Conservation (phyloP, 495 filamentous ascomycete genomes). For the Aspergillus leporis region DNA sequence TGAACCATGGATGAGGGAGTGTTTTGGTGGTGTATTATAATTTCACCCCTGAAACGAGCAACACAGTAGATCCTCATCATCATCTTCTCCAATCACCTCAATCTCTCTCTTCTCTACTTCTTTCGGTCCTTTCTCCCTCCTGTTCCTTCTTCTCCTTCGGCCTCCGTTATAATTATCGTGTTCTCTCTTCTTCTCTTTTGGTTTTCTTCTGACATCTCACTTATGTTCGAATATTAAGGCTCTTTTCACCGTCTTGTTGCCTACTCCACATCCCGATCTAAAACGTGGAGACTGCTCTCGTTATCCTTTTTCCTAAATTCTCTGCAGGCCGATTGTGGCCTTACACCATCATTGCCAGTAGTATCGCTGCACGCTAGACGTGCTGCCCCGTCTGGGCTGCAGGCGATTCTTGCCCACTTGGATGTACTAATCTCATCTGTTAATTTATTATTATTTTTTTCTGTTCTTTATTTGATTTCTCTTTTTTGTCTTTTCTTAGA, state of each 20-base stretch:
- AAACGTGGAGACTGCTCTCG: slow-evolving; percentile 14
- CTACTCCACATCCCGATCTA: slow-evolving; percentile 13
- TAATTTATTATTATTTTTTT: slow-evolving; percentile 18
- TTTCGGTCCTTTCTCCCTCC: slow-evolving; percentile 14
- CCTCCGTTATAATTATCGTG: too few species aligned
- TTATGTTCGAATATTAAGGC: neutral
- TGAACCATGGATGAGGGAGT: neutral
- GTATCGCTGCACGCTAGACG: slow-evolving; percentile 27
- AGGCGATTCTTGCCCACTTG: slow-evolving; percentile 38
- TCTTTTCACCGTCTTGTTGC: neutral
- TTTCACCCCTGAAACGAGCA: slow-evolving; percentile 29
- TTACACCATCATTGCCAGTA: slow-evolving; percentile 10
- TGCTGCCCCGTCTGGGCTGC: slow-evolving; percentile 33
- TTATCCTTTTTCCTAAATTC: slow-evolving; percentile 12
- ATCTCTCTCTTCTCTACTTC: slow-evolving; percentile 12
- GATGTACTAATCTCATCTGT: slow-evolving; percentile 19
- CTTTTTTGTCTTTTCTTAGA: slow-evolving; percentile 3
- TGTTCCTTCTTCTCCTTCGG: slow-evolving; percentile 18
- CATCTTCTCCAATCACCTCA: slow-evolving; percentile 6
- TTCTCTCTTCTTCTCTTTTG: slow-evolving; percentile 8
- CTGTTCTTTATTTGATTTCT: neutral
- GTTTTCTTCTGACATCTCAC: neutral
- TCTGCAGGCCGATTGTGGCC: slow-evolving; percentile 5
- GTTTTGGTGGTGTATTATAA: slow-evolving; percentile 22
- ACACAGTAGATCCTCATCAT: slow-evolving; percentile 30